Conservation (phyloP, 441 rosid genomes). For the Aleurites moluccanus region DNA sequence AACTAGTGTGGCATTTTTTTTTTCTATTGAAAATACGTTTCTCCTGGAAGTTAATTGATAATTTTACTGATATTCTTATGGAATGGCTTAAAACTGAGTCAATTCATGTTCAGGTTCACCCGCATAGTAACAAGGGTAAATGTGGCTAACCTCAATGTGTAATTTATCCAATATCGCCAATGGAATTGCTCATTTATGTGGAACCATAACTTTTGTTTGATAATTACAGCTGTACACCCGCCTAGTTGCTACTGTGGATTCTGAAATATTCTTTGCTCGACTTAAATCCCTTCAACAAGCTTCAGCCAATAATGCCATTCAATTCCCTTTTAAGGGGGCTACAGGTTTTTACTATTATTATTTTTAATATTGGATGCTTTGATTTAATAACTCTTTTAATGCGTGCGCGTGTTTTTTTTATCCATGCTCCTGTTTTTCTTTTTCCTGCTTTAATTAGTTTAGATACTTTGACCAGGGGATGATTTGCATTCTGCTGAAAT, state of each 20-base stretch:
- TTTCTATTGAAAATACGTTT: no score
- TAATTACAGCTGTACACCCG: slow-evolving; percentile 58
- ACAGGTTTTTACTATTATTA: slow-evolving; percentile 44
- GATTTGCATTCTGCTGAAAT: slow-evolving; percentile 68
- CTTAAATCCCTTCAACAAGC: slow-evolving; percentile 51
- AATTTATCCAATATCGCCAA: neutral
- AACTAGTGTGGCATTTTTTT: neutral
- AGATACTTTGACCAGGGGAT: slow-evolving; percentile 41
- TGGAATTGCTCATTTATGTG: neutral
- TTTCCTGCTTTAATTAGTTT: slow-evolving; percentile 1
- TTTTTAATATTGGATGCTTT: neutral
- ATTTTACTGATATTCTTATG: neutral
- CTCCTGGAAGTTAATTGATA: neutral
- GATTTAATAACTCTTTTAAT: neutral
- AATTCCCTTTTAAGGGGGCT: slow-evolving; percentile 82
- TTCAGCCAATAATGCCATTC: slow-evolving; percentile 44
- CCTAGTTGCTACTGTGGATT: slow-evolving; percentile 64
- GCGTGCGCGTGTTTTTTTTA: neutral
- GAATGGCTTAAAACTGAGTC: neutral
- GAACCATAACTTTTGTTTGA: neutral
- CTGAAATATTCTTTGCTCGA: slow-evolving; percentile 58
- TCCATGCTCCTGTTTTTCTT: neutral
- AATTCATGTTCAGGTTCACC: no score
- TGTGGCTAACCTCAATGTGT: neutral
- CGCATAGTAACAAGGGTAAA: neutral